Evolutionary conservation across 495 filamentous ascomycete genomes (phyloP).

Genomic region (Lepraria neglecta): DNA sequence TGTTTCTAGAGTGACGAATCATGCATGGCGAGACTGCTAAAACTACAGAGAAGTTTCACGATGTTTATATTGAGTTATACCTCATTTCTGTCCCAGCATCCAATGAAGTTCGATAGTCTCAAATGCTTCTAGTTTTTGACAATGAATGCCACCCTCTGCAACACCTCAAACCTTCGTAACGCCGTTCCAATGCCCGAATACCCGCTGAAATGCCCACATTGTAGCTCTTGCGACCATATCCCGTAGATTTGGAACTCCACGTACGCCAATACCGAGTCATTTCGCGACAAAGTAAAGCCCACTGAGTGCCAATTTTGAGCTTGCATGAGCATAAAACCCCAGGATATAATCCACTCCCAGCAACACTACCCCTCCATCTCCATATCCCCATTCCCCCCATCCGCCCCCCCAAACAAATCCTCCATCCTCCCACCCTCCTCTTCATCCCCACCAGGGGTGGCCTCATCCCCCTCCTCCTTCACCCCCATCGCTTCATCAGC

Average conservation of each 20-base stretch:
- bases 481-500: slow-evolving; percentile 34
- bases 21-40: too few relatives aligned
- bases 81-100: too few relatives aligned
- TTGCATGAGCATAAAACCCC: not conserved
- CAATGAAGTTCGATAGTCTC: too few relatives aligned
- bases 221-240: not conserved
- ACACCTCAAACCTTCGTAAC: slow-evolving; percentile 8
- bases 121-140: not conserved
- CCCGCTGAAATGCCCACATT: not conserved
- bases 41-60: too few relatives aligned
- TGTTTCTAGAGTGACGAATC: not conserved
- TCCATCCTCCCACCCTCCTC: slow-evolving; percentile 57
- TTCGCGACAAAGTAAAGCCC: too few relatives aligned
- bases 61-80: too few relatives aligned
- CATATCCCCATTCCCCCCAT: slow-evolving; percentile 39
- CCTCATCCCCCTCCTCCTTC: slow-evolving; percentile 35
- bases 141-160: not conserved
- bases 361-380: slow-evolving; percentile 46
- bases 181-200: slow-evolving; percentile 17
- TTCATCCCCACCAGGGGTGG: slow-evolving; percentile 32
- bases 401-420: slow-evolving; percentile 49
- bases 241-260: too few relatives aligned
- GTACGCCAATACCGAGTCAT: too few relatives aligned
- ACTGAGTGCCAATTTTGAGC: too few relatives aligned
- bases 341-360: not conserved